phyloP scores from a whole-genome alignment of 2,329 filamentous ascomycete genomes.

The Monilinia fructigena region DNA sequence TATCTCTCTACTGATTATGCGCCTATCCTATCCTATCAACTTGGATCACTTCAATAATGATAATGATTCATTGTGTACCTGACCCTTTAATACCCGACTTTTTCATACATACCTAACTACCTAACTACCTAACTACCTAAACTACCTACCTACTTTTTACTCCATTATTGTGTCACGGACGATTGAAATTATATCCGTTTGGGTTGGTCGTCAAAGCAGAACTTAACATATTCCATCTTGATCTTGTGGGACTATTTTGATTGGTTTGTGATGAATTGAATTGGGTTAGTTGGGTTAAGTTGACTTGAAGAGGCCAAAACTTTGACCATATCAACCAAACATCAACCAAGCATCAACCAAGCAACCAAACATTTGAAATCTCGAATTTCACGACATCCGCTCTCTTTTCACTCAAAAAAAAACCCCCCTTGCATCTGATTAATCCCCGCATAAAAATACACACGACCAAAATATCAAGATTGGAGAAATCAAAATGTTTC shows the following conservation, averaged over 20 bases:
- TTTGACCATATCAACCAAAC: slow-evolving; percentile 16
- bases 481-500: slow-evolving; percentile 7
- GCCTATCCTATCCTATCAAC: too few relatives aligned
- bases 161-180: background rate
- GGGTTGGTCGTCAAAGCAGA: slow-evolving; percentile 7
- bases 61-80: too few relatives aligned
- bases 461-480: background rate
- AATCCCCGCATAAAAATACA: slow-evolving; percentile 10
- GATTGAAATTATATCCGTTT: background rate
- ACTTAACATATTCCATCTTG: background rate
- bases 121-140: too few relatives aligned
- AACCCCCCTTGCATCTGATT: background rate
- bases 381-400: background rate
- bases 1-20: too few relatives aligned
- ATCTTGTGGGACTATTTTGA: slow-evolving; percentile 3
- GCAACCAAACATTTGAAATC: too few relatives aligned
- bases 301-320: background rate
- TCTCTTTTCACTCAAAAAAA: background rate
- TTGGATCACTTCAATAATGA: too few relatives aligned
- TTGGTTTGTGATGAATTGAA: background rate
- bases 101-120: too few relatives aligned
- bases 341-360: background rate
- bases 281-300: too few relatives aligned
- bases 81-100: too few relatives aligned
- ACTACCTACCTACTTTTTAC: background rate